Conservation (phyloP, 768 basidiomycete species). For the Tephrocybe sp. region DNA sequence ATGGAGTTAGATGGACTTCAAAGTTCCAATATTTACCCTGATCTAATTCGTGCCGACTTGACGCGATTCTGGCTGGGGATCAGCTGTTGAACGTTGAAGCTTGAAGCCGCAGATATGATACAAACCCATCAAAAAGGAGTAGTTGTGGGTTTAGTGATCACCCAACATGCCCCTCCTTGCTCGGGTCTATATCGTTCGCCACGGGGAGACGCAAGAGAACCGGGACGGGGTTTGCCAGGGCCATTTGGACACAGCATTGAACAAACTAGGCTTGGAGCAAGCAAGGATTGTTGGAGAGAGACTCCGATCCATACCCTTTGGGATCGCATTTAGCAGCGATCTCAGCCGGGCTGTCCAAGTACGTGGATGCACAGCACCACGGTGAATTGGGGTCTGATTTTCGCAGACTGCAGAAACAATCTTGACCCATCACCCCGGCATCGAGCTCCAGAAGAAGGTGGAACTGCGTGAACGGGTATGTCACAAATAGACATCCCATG, state of each 20-base stretch:
- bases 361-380: conserved; percentile 15
- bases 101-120: conserved; percentile 11
- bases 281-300: conserved; percentile 54
- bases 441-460: conserved; percentile 40
- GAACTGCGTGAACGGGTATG: conserved; percentile 68
- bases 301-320: conserved; percentile 56
- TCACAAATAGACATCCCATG: not conserved
- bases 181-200: conserved; percentile 67
- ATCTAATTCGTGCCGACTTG: too few species aligned
- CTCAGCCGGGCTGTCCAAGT: conserved; percentile 69
- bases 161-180: conserved; percentile 30
- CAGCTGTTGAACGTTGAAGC: conserved; percentile 11
- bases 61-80: too few species aligned
- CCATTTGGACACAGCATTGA: conserved; percentile 69
- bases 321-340: conserved; percentile 69
- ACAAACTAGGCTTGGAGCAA: conserved; percentile 60
- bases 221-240: conserved; percentile 67
- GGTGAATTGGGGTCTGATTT: conserved; percentile 1
- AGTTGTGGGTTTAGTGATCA: conserved; percentile 2
- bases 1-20: too few species aligned
- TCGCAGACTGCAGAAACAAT: conserved; percentile 68
- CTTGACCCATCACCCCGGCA: conserved; percentile 49
- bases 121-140: conserved; percentile 3
- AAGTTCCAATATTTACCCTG: too few species aligned
- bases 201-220: conserved; percentile 80